Base-by-base conservation (phyloP, 768 basidiomycete genomes). In the Mycena kentingensis region DNA sequence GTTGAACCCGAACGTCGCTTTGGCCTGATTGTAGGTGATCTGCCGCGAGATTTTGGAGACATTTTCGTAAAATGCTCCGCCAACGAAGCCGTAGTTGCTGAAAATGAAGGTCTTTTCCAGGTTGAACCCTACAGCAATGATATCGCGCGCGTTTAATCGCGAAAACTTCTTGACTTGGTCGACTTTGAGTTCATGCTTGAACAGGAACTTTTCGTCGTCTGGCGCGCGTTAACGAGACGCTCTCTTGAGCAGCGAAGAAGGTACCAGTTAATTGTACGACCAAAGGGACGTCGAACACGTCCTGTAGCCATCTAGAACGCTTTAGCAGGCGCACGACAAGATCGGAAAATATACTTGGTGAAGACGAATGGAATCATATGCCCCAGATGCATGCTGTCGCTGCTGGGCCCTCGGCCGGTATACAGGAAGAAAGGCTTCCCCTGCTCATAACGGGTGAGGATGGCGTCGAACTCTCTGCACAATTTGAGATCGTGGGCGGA, bases 131-230 rank as follows among this genome's bases (percentile, higher is more conserved):
- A 95, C 90, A 1, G 97, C 93, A 61, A 99, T 98, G 64, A 98
- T 96, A 68, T 98, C 96, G 60, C 81, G 83, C n/a, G 94, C 88
- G 65, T 98, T 99, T 65, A 83, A 81, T 51, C 81, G 80, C 7
- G 92, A 82, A 67, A 94, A 98, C 21, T 76, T 74, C 65, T 84
- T 83, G 19, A 90, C 89, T 67, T 98, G 87, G 59, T 98, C 92
- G 29, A 90, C 79, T 67, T 92, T 95, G 54, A 97, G 82, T 59
- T 90, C 89, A 49, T 93, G 90, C 70, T 98, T 96, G 81, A 99
- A 97, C 41, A 99, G 71, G 77, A 98, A 99, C 69, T 99, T 99
- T 68, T 99, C 97, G 69, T 99, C 97, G 64, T 99, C 97, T 92
- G 60, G 7, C 41, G 5, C 15, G 5, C 12, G 1, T 6, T 4